A percentile compares a stretch with the other conserved stretches of the same genome.
Conservation (phyloP, 2,329 filamentous ascomycete species). For the Setomelanomma holmii region DNA sequence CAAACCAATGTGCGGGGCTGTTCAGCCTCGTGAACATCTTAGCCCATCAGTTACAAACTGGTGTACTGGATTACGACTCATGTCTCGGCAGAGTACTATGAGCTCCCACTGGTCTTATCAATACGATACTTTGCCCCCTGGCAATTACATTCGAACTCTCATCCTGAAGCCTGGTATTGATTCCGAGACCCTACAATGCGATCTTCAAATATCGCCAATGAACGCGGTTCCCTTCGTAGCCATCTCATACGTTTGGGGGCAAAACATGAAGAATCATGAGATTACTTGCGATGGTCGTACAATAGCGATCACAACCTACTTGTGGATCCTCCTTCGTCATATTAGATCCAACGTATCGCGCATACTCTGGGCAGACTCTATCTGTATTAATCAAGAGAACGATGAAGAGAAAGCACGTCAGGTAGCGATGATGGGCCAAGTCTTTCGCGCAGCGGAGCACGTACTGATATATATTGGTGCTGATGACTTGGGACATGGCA, state of each 20-base stretch:
- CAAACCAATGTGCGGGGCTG: too few relatives aligned
- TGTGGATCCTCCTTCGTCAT: not conserved
- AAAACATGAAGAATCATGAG: not conserved
- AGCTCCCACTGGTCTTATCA: not conserved
- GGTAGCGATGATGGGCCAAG: not conserved
- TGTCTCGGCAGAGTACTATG: too few relatives aligned
- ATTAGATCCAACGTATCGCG: not conserved
- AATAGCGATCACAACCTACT: not conserved
- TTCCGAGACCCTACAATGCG: not conserved
- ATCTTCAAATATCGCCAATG: not conserved
- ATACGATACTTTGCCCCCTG: not conserved
- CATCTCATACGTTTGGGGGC: not conserved
- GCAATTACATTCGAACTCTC: not conserved
- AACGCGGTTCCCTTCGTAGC: not conserved
- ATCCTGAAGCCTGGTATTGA: not conserved
- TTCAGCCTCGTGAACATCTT: not conserved
- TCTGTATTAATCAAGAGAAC: constrained; percentile 1
- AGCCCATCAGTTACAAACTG: too few relatives aligned
- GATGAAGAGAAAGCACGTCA: not conserved
- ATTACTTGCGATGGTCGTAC: not conserved
- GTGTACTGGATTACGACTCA: too few relatives aligned
- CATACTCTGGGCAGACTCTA: not conserved
- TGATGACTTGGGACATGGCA: not conserved
- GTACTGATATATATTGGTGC: not conserved
- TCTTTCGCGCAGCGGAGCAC: not conserved